Evolutionary conservation across 306 rosid genomes (phyloP).

Genomic region (apple (Malus domestica)): DNA sequence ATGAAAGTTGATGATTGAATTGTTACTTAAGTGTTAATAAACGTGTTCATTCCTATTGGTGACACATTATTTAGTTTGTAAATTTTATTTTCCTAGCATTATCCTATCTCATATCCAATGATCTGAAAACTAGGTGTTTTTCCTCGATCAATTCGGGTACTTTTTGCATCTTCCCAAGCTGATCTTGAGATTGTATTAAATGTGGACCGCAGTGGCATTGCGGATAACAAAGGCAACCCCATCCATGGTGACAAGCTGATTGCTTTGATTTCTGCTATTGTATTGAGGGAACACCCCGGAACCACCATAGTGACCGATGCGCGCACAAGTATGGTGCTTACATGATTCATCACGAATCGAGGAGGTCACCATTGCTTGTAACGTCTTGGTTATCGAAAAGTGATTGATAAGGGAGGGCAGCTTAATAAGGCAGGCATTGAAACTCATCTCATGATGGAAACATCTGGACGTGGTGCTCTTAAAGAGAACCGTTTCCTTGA

Average conservation of each 20-base stretch:
- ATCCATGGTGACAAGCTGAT: conserved; percentile 80
- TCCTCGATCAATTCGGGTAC: no score
- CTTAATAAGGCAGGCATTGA: conserved; percentile 62
- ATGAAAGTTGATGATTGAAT: no score
- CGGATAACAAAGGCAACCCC: conserved; percentile 41
- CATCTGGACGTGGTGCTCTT: conserved; percentile 90
- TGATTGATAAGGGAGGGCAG: conserved; percentile 76
- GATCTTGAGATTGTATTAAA: conserved; percentile 86
- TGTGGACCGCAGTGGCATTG: conserved; percentile 54
- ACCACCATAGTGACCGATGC: conserved; percentile 78
- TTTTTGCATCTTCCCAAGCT: conserved; percentile 12
- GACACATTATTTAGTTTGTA: no score
- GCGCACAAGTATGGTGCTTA: conserved; percentile 68
- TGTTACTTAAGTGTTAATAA: no score
- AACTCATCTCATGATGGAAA: conserved; percentile 86
- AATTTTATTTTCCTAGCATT: no score
- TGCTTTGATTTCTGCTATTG: conserved; percentile 78
- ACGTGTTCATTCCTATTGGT: no score
- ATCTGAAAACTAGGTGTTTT: no score
- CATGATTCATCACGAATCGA: conserved; percentile 49
- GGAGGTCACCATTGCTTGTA: conserved; percentile 81
- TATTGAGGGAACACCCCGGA: conserved; percentile 64
- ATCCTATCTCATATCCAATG: no score
- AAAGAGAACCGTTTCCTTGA: conserved; percentile 87
- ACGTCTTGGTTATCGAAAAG: conserved; percentile 82